Conservation (phyloP, 2,329 filamentous ascomycete genomes). For the Neonectria punicea region DNA sequence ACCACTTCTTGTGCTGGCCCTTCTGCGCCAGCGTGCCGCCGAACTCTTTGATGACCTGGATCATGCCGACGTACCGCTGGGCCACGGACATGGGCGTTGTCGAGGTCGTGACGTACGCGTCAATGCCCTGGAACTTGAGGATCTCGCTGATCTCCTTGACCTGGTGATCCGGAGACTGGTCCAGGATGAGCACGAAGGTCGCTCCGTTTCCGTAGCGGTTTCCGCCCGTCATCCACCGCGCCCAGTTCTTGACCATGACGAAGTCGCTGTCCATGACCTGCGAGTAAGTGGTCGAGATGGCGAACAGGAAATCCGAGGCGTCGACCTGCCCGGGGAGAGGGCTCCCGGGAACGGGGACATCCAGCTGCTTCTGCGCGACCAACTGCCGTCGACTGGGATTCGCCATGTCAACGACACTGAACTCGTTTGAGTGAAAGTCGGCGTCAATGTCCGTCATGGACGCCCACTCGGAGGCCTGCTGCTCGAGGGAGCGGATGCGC, state of each 20-base stretch:
- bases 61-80: constrained; percentile 52
- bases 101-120: constrained; percentile 50
- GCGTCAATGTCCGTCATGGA: constrained; percentile 45
- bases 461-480: constrained; percentile 41
- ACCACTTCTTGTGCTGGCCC: constrained; percentile 53
- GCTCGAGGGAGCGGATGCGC: constrained; percentile 45
- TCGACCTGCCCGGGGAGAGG: constrained; percentile 48
- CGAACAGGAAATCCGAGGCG: constrained; percentile 55
- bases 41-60: constrained; percentile 48
- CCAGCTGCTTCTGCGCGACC: constrained; percentile 45
- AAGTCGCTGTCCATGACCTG: constrained; percentile 52
- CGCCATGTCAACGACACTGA: constrained; percentile 42
- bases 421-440: constrained; percentile 46
- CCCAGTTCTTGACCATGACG: constrained; percentile 55
- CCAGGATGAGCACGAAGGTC: constrained; percentile 53
- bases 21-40: constrained; percentile 48
- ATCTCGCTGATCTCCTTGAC: constrained; percentile 43
- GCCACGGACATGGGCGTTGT: constrained; percentile 47
- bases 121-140: constrained; percentile 52
- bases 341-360: constrained; percentile 48
- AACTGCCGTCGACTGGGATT: constrained; percentile 40
- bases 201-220: constrained; percentile 55
- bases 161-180: constrained; percentile 50
- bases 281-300: constrained; percentile 55
- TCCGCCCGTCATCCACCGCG: constrained; percentile 58